Percentiles rank a stretch among this genome's conserved stretches.
Conservation (phyloP, 768 basidiomycete genomes). For the Clathrus columnatus region DNA sequence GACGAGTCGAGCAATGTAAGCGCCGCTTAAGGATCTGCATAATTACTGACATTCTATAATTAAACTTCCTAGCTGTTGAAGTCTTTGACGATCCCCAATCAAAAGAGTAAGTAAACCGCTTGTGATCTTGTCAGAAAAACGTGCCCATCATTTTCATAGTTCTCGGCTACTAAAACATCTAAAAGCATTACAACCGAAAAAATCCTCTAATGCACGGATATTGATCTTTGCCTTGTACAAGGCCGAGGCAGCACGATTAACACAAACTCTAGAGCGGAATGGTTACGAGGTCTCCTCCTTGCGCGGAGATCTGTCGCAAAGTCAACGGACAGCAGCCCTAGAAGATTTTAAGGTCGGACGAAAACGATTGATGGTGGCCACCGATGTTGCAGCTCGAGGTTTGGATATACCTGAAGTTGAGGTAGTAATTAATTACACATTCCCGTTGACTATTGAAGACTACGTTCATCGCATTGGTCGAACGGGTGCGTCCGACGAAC, state of each 20-base stretch:
- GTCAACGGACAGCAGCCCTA: constrained; percentile 73
- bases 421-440: constrained; percentile 94
- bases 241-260: constrained; percentile 91
- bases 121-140: neutral
- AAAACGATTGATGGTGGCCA: constrained; percentile 82
- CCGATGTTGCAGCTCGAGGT: constrained; percentile 94
- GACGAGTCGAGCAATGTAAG: constrained; percentile 73
- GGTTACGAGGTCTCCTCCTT: constrained; percentile 75
- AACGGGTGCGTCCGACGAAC: constrained; percentile 49
- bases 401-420: constrained; percentile 96
- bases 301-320: constrained; percentile 88
- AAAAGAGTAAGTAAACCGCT: constrained; percentile 64
- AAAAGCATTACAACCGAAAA: constrained; percentile 48
- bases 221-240: constrained; percentile 97
- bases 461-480: constrained; percentile 87
- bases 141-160: constrained; percentile 26
- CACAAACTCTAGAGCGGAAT: constrained; percentile 61
- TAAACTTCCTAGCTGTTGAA: constrained; percentile 45
- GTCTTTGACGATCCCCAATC: constrained; percentile 78
- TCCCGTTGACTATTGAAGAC: constrained; percentile 92
- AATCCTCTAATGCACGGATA: constrained; percentile 59
- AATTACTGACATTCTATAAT: neutral
- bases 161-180: constrained; percentile 52
- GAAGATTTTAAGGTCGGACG: constrained; percentile 80
- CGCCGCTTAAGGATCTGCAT: no score